Evolutionary conservation across 176 grass and related monocot species (phyloP).

Genomic region (Rhynchospora pubera): DNA sequence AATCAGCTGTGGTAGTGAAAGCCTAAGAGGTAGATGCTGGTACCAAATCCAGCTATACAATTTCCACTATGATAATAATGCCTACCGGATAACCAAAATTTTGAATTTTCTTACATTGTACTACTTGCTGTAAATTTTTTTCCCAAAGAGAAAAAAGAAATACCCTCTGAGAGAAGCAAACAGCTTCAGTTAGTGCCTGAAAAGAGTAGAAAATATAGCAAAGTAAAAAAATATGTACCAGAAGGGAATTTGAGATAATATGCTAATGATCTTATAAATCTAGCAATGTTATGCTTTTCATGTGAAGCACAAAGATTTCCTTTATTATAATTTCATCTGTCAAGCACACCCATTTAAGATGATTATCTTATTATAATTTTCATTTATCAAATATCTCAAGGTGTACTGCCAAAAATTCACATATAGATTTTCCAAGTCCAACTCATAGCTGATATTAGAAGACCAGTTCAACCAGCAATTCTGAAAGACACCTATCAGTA

Average conservation of each 20-base stretch:
- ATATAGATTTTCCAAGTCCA: neutral
- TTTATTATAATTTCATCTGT: neutral
- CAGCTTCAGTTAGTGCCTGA: slow-evolving; percentile 91
- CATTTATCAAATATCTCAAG: neutral
- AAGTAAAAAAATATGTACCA: slow-evolving; percentile 15
- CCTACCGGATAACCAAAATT: neutral
- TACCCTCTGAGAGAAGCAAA: slow-evolving; percentile 95
- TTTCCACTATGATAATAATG: neutral
- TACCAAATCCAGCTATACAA: neutral
- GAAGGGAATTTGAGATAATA: neutral
- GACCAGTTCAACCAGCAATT: neutral
- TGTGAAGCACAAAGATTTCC: neutral
- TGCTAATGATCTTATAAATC: neutral
- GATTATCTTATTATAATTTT: neutral
- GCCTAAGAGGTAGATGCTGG: neutral
- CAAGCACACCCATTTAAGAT: neutral
- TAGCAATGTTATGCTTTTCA: neutral
- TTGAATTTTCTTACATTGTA: neutral
- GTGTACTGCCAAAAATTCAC: neutral
- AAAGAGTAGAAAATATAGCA: slow-evolving; percentile 30
- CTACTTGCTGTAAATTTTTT: neutral
- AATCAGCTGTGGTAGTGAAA: neutral
- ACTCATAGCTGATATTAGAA: neutral
- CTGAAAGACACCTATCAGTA: neutral
- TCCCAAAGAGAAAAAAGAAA: neutral